A percentile compares a stretch with the other conserved stretches of the same genome.
Evolutionary conservation across 257 asterid species (phyloP).

Genomic region (Cruciata laevipes): DNA sequence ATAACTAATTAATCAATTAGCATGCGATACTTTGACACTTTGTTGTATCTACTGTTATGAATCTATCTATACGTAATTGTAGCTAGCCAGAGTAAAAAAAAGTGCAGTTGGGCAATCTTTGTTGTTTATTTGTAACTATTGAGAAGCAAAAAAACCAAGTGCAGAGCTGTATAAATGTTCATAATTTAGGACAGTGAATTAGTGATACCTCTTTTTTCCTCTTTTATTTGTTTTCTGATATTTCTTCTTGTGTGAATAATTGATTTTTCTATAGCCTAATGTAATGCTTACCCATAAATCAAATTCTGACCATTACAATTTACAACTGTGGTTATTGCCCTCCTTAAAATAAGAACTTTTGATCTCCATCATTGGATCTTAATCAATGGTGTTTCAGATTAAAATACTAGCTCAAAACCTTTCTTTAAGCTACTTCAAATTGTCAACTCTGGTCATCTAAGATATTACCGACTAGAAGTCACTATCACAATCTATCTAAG

Average conservation of each 20-base stretch:
- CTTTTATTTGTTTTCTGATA: not conserved
- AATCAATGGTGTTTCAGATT: too few species aligned
- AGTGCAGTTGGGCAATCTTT: not conserved
- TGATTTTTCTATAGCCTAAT: not conserved
- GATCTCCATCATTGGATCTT: too few species aligned
- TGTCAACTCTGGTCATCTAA: too few species aligned
- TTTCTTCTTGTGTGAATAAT: not conserved
- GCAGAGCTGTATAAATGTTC: conserved; percentile 6
- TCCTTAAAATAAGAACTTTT: too few species aligned
- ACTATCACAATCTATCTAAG: too few species aligned
- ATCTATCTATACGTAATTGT: conserved; percentile 5
- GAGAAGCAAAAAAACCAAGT: not conserved
- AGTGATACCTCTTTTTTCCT: not conserved
- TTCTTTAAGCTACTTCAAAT: too few species aligned
- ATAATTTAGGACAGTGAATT: not conserved
- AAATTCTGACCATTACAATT: not conserved
- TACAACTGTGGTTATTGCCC: not conserved
- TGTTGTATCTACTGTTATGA: conserved; percentile 2
- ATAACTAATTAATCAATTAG: not conserved
- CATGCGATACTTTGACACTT: not conserved
- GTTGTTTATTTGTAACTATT: conserved; percentile 1
- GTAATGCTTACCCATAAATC: not conserved
- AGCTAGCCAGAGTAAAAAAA: not conserved
- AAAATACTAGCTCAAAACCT: too few species aligned
- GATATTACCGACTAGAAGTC: too few species aligned